Base-by-base conservation (phyloP, 169 alveolate genomes). In the Cryptosporidium tyzzeri region DNA sequence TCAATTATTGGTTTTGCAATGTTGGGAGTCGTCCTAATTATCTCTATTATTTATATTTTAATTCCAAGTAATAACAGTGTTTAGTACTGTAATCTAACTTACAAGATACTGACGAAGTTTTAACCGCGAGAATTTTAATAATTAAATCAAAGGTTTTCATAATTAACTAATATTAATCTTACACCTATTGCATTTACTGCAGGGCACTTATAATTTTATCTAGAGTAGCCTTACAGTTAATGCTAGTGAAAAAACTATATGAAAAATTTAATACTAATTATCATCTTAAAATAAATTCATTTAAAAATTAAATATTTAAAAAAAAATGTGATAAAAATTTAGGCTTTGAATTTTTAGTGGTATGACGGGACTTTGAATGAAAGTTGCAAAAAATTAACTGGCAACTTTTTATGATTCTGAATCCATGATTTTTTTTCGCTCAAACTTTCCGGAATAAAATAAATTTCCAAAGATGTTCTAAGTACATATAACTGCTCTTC, bases 1-100 rank as follows among this genome's bases (percentile, higher is more conserved):
- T 48, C 74, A 9, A 61, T 80, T 1, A 65, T 80, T 65, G 50
- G 55, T 31, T 80, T 80, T 44, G 26, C 80, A 9, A 16, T 21
- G 6, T 33, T 80, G 50, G 73, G 67, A 6, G 2, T 80, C 1
- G 9, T 23, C 16, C 21, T 80, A 26, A 59, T 80, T 21, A 51
- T 69, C 26, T 59, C 89, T 33, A 80, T 80, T 39, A 80, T 45
- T 23, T 80, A 80, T 62, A 80, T 80, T 33, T 9, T 73, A 10
- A 53, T 73, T 31, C 86, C 86, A 62, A 73, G 26, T 16, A n/a
- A 51, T 2, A 51, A 21, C 23, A 16, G 62, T 16, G 48, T 10
- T 55, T 73, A 50, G 65, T 71, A 8, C 21, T 29, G 35, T 35
- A 31, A 10, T 1, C 31, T 31, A n/a, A 29, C 55, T 35, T 65